phyloP scores from a whole-genome alignment of 257 asterid species.

The Plantago major region DNA sequence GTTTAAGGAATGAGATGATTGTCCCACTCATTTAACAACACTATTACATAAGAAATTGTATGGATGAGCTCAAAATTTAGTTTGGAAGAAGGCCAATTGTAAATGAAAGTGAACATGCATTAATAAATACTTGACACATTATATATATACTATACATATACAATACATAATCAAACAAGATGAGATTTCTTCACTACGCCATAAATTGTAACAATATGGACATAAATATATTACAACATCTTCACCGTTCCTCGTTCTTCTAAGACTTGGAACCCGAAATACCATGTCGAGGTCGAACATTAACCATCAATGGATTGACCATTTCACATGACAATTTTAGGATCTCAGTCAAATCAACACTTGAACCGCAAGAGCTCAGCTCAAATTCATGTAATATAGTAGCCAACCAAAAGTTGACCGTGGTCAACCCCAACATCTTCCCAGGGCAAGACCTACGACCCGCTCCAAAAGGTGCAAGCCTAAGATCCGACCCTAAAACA shows the following conservation, averaged over 20 bases:
- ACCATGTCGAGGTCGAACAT: conserved; percentile 33
- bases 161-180: no score
- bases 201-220: no score
- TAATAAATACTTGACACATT: no score
- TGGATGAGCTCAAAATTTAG: no score
- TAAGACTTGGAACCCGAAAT: background rate
- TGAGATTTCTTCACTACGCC: no score
- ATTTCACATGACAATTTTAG: conserved; percentile 61
- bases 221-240: no score
- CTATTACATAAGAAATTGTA: no score
- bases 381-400: conserved; percentile 53
- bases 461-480: conserved; percentile 82
- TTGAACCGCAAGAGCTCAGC: conserved; percentile 11
- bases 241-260: background rate
- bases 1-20: no score
- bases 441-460: conserved; percentile 88
- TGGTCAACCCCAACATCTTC: conserved; percentile 51
- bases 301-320: conserved; percentile 60
- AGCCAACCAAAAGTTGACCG: conserved; percentile 68
- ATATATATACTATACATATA: no score
- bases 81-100: no score
- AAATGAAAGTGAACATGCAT: no score
- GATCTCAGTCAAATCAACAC: conserved; percentile 45
- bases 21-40: no score
- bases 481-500: conserved; percentile 53